These are phyloP conservation scores for Metschnikowia sp. DNA, from an alignment of 805 yeast species.

Conservation along the genomic window DNA sequence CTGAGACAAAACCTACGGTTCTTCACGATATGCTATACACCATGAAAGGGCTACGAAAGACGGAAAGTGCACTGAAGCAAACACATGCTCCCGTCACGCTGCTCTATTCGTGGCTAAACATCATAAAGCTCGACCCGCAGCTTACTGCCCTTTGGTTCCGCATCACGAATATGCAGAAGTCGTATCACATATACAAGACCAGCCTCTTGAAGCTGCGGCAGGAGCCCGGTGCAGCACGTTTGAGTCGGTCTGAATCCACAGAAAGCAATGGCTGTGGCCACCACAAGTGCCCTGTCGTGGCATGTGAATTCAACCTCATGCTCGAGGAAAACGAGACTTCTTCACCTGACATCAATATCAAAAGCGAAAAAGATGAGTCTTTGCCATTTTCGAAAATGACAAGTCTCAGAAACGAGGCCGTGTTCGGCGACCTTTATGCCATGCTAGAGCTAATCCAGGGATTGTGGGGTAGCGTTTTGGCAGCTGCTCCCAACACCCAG, in stretches of 20 bases:
- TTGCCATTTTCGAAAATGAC: not conserved
- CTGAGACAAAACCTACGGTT: conserved; percentile 9
- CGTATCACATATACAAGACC: conserved; percentile 37
- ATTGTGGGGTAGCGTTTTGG: conserved; percentile 26
- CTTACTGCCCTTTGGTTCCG: conserved; percentile 39
- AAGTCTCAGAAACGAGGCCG: conserved; percentile 6
- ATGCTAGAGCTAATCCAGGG: conserved; percentile 21
- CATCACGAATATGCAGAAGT: conserved; percentile 38
- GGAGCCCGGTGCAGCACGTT: not conserved
- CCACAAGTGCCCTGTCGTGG: conserved; percentile 37
- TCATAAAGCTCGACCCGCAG: conserved; percentile 38
- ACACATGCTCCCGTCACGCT: conserved; percentile 14
- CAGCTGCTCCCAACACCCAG: conserved; percentile 18
- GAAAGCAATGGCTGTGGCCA: conserved; percentile 15
- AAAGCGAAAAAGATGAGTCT: not conserved
- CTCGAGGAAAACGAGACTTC: conserved; percentile 21
- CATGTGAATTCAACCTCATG: conserved; percentile 38
- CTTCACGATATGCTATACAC: conserved; percentile 17
- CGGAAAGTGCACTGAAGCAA: not conserved
- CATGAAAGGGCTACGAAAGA: conserved; percentile 9
- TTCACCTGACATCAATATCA: not conserved
- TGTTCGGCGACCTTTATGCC: conserved; percentile 4
- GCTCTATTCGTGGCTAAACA: conserved; percentile 38
- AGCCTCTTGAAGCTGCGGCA: conserved; percentile 12
- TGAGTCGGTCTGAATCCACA: conserved; percentile 7